Conservation (phyloP, 1,139 yeast species). For the Taphrina communis region DNA sequence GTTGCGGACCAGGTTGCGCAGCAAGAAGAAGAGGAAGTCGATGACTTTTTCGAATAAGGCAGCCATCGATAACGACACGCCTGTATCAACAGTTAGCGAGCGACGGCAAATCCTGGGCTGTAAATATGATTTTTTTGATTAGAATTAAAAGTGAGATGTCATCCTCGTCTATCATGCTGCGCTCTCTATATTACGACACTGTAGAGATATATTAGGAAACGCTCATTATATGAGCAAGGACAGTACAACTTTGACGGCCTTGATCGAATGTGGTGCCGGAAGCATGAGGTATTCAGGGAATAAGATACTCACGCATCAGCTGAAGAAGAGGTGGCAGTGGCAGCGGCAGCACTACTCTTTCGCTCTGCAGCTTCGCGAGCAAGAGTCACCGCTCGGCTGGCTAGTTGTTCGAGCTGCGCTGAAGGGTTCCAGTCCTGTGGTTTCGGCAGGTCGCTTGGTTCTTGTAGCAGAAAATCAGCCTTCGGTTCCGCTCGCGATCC, state of each 20-base stretch:
- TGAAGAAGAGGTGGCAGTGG: neutral
- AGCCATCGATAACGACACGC: neutral
- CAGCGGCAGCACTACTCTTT: neutral
- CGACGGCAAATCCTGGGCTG: neutral
- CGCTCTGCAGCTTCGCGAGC: constrained; percentile 15
- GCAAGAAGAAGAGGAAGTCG: constrained; percentile 13
- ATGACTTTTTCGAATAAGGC: constrained; percentile 31
- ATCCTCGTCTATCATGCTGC: neutral
- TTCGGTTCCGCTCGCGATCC: constrained; percentile 20
- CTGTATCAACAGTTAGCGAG: neutral
- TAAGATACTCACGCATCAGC: neutral
- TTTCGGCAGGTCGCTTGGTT: constrained; percentile 23
- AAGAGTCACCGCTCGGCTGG: constrained; percentile 20
- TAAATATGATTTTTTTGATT: too few relatives aligned
- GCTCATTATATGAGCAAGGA: neutral
- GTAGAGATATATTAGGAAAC: neutral
- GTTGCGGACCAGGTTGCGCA: neutral
- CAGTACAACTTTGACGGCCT: too few relatives aligned
- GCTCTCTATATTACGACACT: neutral
- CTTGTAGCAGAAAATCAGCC: constrained; percentile 32
- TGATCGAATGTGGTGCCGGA: too few relatives aligned
- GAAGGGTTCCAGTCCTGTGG: constrained; percentile 40
- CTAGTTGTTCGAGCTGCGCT: constrained; percentile 30
- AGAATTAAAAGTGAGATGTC: neutral
- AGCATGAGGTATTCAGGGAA: too few relatives aligned